These are phyloP conservation scores for Blastomyces emzantsi DNA, from an alignment of 2,329 filamentous ascomycete genomes.

Conservation along the genomic window DNA sequence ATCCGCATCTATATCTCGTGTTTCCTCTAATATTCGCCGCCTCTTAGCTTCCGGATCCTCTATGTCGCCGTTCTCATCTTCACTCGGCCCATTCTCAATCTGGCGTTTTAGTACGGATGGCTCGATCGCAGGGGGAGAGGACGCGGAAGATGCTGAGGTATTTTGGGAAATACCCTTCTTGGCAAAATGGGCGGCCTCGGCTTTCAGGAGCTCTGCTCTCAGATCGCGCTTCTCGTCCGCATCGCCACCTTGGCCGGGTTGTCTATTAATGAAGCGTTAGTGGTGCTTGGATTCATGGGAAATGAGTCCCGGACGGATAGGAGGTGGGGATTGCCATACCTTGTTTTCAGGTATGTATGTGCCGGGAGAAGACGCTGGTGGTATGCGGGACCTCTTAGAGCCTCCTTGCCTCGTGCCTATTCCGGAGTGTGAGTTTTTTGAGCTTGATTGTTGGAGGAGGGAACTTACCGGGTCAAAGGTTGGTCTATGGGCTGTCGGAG, in stretches of 20 bases:
- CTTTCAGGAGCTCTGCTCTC: constrained; percentile 77
- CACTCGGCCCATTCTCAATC: constrained; percentile 44
- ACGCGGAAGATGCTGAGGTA: constrained; percentile 20
- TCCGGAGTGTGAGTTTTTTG: constrained; percentile 20
- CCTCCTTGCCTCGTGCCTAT: constrained; percentile 87
- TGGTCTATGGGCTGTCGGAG: constrained; percentile 58
- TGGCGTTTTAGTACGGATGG: constrained; percentile 53
- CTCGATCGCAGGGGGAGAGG: constrained; percentile 25
- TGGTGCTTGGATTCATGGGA: background rate
- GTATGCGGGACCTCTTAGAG: constrained; percentile 84
- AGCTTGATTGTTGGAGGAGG: constrained; percentile 14
- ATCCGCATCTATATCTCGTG: constrained; percentile 77
- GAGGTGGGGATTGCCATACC: constrained; percentile 40
- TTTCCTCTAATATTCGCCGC: constrained; percentile 77
- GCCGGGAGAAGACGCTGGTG: constrained; percentile 93
- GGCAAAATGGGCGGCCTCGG: constrained; percentile 77
- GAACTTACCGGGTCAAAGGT: constrained; percentile 80
- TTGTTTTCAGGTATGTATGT: constrained; percentile 84
- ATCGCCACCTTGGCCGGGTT: constrained; percentile 82
- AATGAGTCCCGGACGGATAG: background rate
- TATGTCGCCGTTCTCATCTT: constrained; percentile 37
- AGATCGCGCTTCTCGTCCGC: constrained; percentile 70
- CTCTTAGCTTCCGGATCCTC: constrained; percentile 75
- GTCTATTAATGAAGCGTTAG: constrained; percentile 35
- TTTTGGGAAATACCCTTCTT: constrained; percentile 58